Evolutionary conservation across 2,329 filamentous ascomycete genomes (phyloP), one percentile per base, ranked within the genome.

Genomic region (Fusarium beomiforme): DNA sequence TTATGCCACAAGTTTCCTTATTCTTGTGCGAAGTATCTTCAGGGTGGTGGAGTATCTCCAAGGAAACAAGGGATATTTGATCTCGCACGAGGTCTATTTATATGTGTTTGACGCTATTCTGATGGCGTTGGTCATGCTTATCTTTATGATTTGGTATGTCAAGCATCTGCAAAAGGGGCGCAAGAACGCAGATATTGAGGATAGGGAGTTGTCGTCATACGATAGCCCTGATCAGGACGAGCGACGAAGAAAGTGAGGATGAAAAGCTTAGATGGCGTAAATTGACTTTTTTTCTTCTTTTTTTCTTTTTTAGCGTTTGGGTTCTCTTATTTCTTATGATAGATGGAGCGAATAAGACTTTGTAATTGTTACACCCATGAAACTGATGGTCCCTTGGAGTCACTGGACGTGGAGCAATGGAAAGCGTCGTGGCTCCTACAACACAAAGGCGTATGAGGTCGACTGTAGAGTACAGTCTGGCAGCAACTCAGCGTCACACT

Each of bases 71-170:
- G 61, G 61, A 6, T 59, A 66, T 3, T n/a, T 66, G 3, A 66
- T 66, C 14, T 66, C 63, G 2, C 61, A 41, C 5, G 61, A 66
- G 13, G 4, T 66, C 4, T 66, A 9, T 2, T 12, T 66, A 6
- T 66, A 66, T 24, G 3, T 66, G 11, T 66, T 66, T 29, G 61
- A 66, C 14, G 61, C 63, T 5, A 11, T 66, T 8, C 9, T 66
- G 3, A 66, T 66, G 63, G 51, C 61, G 1, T 19, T 66, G 5
- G 63, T 66, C 2, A 66, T 66, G 63, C 8, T 31, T 0, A 34
- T 66, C 17, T 41, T 66, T 0, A 31, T 66, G 12, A 31, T 59
- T 5, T 66, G 63, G 51, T 66, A 66, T 19, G 63, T 66, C 1
- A 55, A 66, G 14, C 37, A 42, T 4, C 19, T 66, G 17, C 63